Evolutionary conservation across 495 filamentous ascomycete species (phyloP).

Genomic region (Staphylotrichum longicolle): DNA sequence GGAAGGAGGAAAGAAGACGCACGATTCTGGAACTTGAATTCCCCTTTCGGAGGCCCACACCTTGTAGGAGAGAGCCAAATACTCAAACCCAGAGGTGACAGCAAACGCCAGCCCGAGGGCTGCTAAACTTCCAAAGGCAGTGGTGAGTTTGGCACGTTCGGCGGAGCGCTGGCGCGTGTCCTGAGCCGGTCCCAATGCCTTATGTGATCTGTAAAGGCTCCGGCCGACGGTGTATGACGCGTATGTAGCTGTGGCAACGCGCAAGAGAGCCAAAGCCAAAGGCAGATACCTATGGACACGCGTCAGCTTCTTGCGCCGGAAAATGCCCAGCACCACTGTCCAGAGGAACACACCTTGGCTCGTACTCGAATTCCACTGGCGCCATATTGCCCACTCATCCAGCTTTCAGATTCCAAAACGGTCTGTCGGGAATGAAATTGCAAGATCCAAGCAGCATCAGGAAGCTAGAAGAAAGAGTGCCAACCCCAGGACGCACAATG

Average conservation of each 20-base stretch:
- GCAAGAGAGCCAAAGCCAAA: conserved; percentile 36
- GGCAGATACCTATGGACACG: conserved; percentile 37
- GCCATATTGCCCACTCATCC: conserved; percentile 29
- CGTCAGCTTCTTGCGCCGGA: not conserved
- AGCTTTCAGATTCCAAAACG: not conserved
- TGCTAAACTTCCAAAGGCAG: conserved; percentile 45
- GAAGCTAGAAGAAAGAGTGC: not conserved
- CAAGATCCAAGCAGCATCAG: not conserved
- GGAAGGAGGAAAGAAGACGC: conserved; percentile 13
- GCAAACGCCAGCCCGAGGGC: conserved; percentile 38
- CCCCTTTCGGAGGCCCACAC: conserved; percentile 50
- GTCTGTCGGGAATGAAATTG: not conserved
- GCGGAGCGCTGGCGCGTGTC: conserved; percentile 47
- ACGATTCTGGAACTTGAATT: conserved; percentile 40
- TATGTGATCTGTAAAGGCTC: conserved; percentile 46
- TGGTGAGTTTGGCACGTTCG: conserved; percentile 41
- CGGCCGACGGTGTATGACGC: conserved; percentile 38
- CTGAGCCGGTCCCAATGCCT: conserved; percentile 45
- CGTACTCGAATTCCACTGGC: conserved; percentile 33
- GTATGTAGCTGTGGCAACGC: conserved; percentile 36
- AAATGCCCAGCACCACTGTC: no score
- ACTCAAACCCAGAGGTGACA: conserved; percentile 36
- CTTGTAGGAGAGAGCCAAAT: conserved; percentile 45
- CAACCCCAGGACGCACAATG: no score
- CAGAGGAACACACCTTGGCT: conserved; percentile 29